These are phyloP conservation scores for Geotrichum histeridarum DNA, from an alignment of 1,139 yeast genomes.

Conservation along the genomic window DNA sequence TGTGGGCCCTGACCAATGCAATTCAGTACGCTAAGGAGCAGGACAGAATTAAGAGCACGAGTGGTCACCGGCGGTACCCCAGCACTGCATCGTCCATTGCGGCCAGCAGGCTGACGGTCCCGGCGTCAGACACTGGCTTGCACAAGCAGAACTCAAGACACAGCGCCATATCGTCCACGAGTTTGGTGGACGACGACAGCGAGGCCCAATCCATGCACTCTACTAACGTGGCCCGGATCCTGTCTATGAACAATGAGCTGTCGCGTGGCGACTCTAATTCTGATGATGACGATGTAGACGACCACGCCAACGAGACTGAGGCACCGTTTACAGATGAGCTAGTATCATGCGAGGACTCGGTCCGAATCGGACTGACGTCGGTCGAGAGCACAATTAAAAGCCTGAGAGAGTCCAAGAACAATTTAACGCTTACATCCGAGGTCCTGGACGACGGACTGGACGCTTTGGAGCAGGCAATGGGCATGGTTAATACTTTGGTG, in stretches of 20 bases:
- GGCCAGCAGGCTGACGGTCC: neutral
- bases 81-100: neutral
- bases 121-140: neutral
- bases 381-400: conserved; percentile 29
- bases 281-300: conserved; percentile 24
- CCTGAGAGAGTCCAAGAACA: conserved; percentile 20
- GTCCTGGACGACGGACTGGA: conserved; percentile 26
- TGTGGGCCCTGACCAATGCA: conserved; percentile 90
- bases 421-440: conserved; percentile 23
- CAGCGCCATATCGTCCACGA: conserved; percentile 49
- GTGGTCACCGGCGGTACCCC: conserved; percentile 24
- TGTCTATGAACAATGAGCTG: conserved; percentile 20
- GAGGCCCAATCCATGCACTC: conserved; percentile 15
- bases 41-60: conserved; percentile 26
- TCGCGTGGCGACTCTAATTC: conserved; percentile 28
- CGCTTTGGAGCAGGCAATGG: conserved; percentile 34
- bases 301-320: conserved; percentile 1
- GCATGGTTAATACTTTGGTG: conserved; percentile 40
- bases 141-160: conserved; percentile 2
- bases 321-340: conserved; percentile 22
- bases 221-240: conserved; percentile 16
- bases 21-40: conserved; percentile 78
- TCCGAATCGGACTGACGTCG: conserved; percentile 29
- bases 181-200: conserved; percentile 26
- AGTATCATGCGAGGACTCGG: conserved; percentile 26